Percentiles rank a stretch among this genome's conserved stretches.
Evolutionary conservation across 2,329 filamentous ascomycete genomes (phyloP).

Genomic region (Hypocreales sp.): DNA sequence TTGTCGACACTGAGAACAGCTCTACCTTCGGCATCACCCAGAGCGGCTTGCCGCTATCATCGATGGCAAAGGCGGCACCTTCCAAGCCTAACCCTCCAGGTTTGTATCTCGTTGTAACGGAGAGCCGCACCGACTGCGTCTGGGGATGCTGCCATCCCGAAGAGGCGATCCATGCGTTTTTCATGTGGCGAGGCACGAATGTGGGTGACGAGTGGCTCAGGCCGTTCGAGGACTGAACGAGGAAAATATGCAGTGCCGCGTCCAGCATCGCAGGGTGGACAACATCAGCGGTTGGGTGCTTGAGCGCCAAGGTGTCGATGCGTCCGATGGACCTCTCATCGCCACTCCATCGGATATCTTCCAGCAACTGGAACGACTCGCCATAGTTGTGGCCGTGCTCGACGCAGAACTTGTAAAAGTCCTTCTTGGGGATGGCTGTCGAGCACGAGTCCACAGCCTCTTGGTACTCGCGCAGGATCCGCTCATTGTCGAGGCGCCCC

Average conservation of each 20-base stretch:
- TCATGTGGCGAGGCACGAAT: no score
- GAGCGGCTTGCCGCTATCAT: not conserved
- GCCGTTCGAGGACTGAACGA: no score
- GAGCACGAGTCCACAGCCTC: constrained; percentile 1
- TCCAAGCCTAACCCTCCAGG: not conserved
- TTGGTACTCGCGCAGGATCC: not conserved
- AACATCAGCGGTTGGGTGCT: not conserved
- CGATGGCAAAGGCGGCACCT: not conserved
- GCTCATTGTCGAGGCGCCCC: not conserved
- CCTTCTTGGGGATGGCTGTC: not conserved
- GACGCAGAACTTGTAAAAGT: constrained; percentile 1
- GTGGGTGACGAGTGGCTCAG: no score
- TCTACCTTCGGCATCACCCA: not conserved
- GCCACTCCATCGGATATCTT: constrained; percentile 1
- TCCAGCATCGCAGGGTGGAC: not conserved
- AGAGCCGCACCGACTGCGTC: not conserved
- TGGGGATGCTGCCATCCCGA: not conserved
- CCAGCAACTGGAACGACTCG: constrained; percentile 1
- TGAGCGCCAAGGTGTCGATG: not conserved
- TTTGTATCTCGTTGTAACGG: no score
- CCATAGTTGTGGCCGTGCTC: constrained; percentile 2
- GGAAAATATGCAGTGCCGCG: not conserved
- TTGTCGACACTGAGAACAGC: no score
- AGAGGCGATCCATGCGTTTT: not conserved
- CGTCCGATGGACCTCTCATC: not conserved